Evolutionary conservation across 306 rosid species (phyloP), one percentile per base, ranked within the genome.

Genomic region (Cucurbita pepo): DNA sequence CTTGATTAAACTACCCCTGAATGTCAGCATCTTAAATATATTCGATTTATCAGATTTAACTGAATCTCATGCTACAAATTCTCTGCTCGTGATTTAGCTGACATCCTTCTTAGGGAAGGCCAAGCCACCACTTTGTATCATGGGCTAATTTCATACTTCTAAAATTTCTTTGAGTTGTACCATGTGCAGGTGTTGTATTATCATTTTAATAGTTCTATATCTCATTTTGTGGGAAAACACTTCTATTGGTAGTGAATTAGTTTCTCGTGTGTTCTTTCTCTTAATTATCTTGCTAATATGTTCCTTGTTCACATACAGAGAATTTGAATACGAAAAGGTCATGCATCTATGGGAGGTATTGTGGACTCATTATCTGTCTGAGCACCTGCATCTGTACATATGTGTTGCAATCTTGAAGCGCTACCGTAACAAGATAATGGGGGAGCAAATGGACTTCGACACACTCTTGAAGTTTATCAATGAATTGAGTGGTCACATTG

Each of bases 361-460:
- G 52, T 95, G 99, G 99, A 86, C 97, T 10, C 95, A 89, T 77
- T 81, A 91, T 79, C 85, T 85, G 51, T 85, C 95, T 1, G 99
- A 95, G 87, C 99, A 95, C 83, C 81, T 95, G 76, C 99, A 95
- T 84, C 87, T 95, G 43, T 95, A 91, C 77, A 79, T 89, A 4
- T 91, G 96, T 76, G 97, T 95, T 47, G 97, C 96, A 10, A 75
- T 95, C 79, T 82, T 95, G 89, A 95, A 95, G 80, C 88, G 96
- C 58, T 80, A 79, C 72, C 95, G 95, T 11, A 73, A n/a, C 67
- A 88, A 83, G 79, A 95, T 95, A 81, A 88, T 91, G 40, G 91
- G 89, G 69, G 97, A 91, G 83, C 89, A 75, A 83, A 95, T 95
- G 99, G 99, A 95, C 85, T 95, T 95, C 3, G 99, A 95, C 85